Evolutionary conservation across 2,329 filamentous ascomycete species (phyloP).

Genomic region (Helotiales sp.): DNA sequence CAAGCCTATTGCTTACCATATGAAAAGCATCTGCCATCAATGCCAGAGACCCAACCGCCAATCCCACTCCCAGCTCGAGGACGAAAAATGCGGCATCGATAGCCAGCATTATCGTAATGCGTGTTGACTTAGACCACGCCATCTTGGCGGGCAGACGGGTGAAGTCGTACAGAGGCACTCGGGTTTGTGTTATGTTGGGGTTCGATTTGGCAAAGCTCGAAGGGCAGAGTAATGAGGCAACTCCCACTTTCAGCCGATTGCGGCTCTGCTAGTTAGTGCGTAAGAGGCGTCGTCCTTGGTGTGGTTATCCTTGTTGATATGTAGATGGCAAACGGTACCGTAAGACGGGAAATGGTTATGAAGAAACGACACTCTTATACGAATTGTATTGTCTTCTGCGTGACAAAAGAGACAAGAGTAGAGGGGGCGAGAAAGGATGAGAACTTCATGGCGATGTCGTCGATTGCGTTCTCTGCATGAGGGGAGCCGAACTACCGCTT

Average conservation of each 20-base stretch:
- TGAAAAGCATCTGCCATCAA: conserved; percentile 97
- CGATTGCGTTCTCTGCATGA: conserved; percentile 1
- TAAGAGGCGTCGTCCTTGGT: neutral
- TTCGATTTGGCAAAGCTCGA: no score
- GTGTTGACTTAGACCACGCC: conserved; percentile 88
- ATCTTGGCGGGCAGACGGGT: conserved; percentile 46
- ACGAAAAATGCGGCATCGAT: conserved; percentile 92
- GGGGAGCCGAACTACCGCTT: neutral
- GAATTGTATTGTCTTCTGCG: neutral
- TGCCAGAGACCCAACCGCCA: conserved; percentile 86
- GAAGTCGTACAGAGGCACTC: neutral
- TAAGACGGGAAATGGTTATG: neutral
- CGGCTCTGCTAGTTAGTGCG: neutral
- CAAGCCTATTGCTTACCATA: conserved; percentile 63
- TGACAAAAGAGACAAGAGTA: neutral
- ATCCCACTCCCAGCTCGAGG: conserved; percentile 81
- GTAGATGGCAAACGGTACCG: neutral
- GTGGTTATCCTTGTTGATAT: neutral
- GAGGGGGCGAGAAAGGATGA: conserved; percentile 1
- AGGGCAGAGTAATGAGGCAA: no score
- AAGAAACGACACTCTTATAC: neutral
- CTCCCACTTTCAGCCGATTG: conserved; percentile 1
- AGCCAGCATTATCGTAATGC: conserved; percentile 88
- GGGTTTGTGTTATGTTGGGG: neutral
- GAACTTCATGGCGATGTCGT: neutral